Base-by-base conservation (phyloP, 1,139 yeast genomes). In the Hyphopichia fennica region DNA sequence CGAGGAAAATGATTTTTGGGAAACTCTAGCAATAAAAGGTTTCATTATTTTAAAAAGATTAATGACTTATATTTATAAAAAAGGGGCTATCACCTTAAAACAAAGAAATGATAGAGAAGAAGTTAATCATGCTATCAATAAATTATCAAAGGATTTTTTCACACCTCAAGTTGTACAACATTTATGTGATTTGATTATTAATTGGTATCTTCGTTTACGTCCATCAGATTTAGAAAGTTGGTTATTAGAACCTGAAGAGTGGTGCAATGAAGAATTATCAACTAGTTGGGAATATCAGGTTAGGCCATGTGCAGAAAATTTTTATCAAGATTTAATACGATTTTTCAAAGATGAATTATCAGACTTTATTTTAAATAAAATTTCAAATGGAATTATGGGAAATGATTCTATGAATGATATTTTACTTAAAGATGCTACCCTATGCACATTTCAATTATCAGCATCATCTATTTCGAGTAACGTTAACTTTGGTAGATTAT, bases 221-320 rank as follows among this genome's bases (percentile, higher is more conserved):
- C 87, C 91, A 0, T 65, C 77, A 1, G 98, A 91, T 56, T 64
- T 91, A 39, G 95, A 87, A 51, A 69, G 79, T 37, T 93, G 98
- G 98, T 62, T 72, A 13, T 62, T 77, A 28, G 96, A 89, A 46
- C 96, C 98, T 0, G 98, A 90, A 60, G 96, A 88, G 57, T 93
- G 96, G 89, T 82, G 88, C 28, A 82, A 82, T 48, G 96, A 87
- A 56, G 96, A 90, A 51, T 68, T 84, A 44, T 78, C 84, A 34
- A 72, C 82, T 7, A 83, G 87, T 53, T 89, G 89, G 82, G 97
- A 91, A 56, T 89, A 72, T 56, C 93, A 88, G 56, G 75, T 90
- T 6, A 73, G 96, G 41, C 91, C 95, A 2, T 88, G 96, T 61
- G 90, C 96, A 0, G 96, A 90, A 51, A 82, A 84, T 53, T 82